phyloP scores from a whole-genome alignment of 768 basidiomycete species.

The Inosperma sp. region DNA sequence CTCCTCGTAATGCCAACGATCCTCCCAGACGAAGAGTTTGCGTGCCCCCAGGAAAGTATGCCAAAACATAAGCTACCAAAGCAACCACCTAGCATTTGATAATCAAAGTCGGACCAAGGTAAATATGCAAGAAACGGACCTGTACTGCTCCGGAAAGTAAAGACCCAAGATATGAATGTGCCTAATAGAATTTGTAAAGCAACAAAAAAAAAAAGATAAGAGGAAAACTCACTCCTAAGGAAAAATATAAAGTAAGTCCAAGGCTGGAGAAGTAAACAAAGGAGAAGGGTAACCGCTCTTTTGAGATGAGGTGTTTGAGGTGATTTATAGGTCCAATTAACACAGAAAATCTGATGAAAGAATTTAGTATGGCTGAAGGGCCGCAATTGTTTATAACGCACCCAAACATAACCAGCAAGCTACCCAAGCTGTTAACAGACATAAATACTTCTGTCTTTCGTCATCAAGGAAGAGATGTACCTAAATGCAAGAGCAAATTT shows the following conservation, averaged over 20 bases:
- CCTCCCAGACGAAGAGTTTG: conserved; percentile 78
- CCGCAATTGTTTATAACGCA: conserved; percentile 32
- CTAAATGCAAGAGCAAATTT: conserved; percentile 93
- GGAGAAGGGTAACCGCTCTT: conserved; percentile 82
- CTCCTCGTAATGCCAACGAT: conserved; percentile 77
- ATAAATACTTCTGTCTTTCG: conserved; percentile 4
- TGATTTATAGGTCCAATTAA: conserved; percentile 90
- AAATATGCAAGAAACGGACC: conserved; percentile 28
- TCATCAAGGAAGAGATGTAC: conserved; percentile 26
- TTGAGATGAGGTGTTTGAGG: conserved; percentile 78
- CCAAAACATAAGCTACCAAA: conserved; percentile 82
- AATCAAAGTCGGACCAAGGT: not conserved
- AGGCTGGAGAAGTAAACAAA: conserved; percentile 78
- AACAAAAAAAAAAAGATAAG: not conserved
- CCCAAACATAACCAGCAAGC: conserved; percentile 95
- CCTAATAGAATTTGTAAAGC: conserved; percentile 40
- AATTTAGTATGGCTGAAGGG: not conserved
- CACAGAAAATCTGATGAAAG: conserved; percentile 61
- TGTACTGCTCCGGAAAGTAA: conserved; percentile 79
- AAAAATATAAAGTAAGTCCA: conserved; percentile 85
- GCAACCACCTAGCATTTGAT: conserved; percentile 58
- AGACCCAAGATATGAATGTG: conserved; percentile 82
- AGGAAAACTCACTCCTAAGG: conserved; percentile 65
- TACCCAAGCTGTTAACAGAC: conserved; percentile 59
- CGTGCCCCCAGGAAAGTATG: conserved; percentile 91